Evolutionary conservation across 345 rosid genomes (phyloP), one percentile per base, ranked within the genome.

Genomic region (Acer yangbiense): DNA sequence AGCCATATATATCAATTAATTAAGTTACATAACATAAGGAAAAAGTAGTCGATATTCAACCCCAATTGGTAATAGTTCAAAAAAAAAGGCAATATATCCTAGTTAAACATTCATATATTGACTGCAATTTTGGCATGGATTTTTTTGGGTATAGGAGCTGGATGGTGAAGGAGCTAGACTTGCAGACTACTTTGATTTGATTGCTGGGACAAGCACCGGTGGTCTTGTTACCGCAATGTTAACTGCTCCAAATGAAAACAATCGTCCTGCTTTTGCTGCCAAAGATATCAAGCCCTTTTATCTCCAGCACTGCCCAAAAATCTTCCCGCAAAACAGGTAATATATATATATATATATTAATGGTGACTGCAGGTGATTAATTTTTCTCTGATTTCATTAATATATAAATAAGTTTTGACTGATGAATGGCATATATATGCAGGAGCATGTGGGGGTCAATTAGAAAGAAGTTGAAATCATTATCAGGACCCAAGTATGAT

Each of bases 151-250:
- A 35, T 23, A 55, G 93, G 83, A 82, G 58, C 66, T 90, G 73
- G 91, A 88, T 65, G 91, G 91, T 4, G 73, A 83, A 43, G 79
- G 82, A 9, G 90, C 83, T 54, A 83, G 91, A 72, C 68, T 88
- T 2, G 87, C 89, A 35, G 92, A 89, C 52, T 89, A 89, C 65
- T 89, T 87, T 20, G 92, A 89, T 57, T 72, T 86, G 57, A 76
- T 89, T 21, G 76, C 87, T 0, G 90, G 90, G 58, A 87, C 90
- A 23, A 85, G 92, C 80, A 89, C 91, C 0, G 90, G 93, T 4
- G 91, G 91, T 8, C 83, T 89, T 1, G 79, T 90, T 23, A 78
- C 91, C 4, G 86, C 88, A 75, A 85, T 86, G 91, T 73, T 90
- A 43, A 77, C 93, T 1, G 60, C 86, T 17, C 93, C 90, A 1